Evolutionary conservation across 306 rosid genomes (phyloP), one percentile per base, ranked within the genome.

Genomic region (Dalbergia cochinchinensis): DNA sequence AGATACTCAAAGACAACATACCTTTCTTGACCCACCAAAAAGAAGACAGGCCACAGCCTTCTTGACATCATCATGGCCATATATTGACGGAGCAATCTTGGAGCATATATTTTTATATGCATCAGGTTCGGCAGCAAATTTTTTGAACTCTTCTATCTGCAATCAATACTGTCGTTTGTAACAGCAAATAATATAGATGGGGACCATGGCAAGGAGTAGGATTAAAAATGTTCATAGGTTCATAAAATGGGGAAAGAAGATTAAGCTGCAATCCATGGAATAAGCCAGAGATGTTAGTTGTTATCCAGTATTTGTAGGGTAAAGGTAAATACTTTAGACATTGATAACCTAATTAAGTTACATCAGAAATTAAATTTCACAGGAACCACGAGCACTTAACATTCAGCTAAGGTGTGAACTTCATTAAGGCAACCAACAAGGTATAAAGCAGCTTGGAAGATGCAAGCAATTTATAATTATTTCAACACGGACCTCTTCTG

Each of bases 11-110:
- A 69, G 44, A 31, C 12, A 18, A 33, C 16, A 63, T 79, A 95
- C 99, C 98, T 95, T 95, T 86, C 96, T 90, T 42, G 99, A 93
- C 74, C 99, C 99, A 77, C 99, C 97, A 73, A 95, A 95, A 45
- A 95, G 82, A 80, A 95, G 98, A 83, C 99, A 95, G 57, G 98
- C 97, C 78, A 95, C 87, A 3, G 97, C 98, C 89, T 91, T 95
- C 85, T 90, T 95, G 65, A 95, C 89, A 64, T 95, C 98, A 2
- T 91, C 96, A 45, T 95, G 98, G 64, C 99, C 99, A 88, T 93
- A 95, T 82, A 95, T 95, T 53, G 98, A 95, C 19, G 99, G 99
- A 59, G 99, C 96, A 76, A 95, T 86, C 88, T 90, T 95, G 65
- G 94, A 85, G 89, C 99, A 95, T 86, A 95, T 91, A 63, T 66